A percentile compares a stretch with the other conserved stretches of the same genome.
phyloP scores from a whole-genome alignment of 192 early-diverging fungal genomes.

The Spizellomyces sp. region DNA sequence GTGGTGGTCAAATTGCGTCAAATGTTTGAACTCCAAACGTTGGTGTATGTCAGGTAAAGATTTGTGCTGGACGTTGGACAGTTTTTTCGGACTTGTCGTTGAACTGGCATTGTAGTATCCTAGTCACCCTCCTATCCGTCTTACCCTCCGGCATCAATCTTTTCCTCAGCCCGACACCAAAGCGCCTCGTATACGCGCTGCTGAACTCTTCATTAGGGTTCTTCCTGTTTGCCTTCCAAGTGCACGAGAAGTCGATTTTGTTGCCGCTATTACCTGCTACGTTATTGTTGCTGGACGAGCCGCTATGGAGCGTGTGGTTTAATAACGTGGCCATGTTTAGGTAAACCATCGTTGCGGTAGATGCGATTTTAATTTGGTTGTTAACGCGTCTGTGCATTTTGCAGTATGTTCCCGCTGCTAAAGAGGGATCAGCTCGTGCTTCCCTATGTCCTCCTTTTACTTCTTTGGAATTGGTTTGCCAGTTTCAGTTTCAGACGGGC shows the following conservation, averaged over 20 bases:
- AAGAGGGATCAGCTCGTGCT: constrained; percentile 71
- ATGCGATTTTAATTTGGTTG: neutral
- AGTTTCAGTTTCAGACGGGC: constrained; percentile 19
- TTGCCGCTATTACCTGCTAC: constrained; percentile 79
- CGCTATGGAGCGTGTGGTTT: constrained; percentile 64
- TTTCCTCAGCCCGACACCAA: constrained; percentile 54
- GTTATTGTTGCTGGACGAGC: constrained; percentile 73
- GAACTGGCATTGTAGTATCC: constrained; percentile 49
- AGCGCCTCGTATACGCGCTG: constrained; percentile 69
- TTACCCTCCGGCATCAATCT: constrained; percentile 75
- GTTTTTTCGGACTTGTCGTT: neutral
- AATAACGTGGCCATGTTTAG: constrained; percentile 81
- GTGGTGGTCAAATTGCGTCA: constrained; percentile 81
- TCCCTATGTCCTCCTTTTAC: constrained; percentile 67
- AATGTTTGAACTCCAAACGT: constrained; percentile 52
- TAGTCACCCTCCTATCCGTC: constrained; percentile 67
- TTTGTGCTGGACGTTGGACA: neutral
- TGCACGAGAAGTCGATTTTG: constrained; percentile 97
- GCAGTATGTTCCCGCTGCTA: constrained; percentile 86
- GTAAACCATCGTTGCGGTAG: constrained; percentile 28
- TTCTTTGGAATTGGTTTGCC: constrained; percentile 78
- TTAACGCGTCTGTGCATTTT: neutral
- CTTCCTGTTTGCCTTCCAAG: constrained; percentile 96
- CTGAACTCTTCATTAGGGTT: constrained; percentile 83
- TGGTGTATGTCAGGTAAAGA: constrained; percentile 70